These are phyloP conservation scores for Sophora flavescens DNA, from an alignment of 306 rosid genomes.

Conservation along the genomic window DNA sequence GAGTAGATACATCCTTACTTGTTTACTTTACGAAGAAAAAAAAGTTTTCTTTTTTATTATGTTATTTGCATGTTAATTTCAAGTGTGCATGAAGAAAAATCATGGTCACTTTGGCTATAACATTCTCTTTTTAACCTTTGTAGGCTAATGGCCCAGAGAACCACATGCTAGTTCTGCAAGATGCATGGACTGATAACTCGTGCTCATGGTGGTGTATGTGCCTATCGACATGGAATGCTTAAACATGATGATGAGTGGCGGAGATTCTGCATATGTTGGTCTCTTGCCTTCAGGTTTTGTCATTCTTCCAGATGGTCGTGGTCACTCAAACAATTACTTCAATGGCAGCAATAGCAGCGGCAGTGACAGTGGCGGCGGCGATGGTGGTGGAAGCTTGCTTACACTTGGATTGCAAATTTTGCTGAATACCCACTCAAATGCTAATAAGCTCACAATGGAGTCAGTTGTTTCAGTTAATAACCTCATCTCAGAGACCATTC, in stretches of 20 bases:
- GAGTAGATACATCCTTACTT: no score
- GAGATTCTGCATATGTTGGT: slow-evolving; percentile 70
- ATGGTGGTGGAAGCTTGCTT: slow-evolving; percentile 59
- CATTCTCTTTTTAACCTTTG: slow-evolving; percentile 8
- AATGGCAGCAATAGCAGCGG: not conserved
- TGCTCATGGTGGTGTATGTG: slow-evolving; percentile 81
- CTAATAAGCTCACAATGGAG: slow-evolving; percentile 69
- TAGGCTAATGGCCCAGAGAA: slow-evolving; percentile 59
- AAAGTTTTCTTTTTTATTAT: not conserved
- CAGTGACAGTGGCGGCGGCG: slow-evolving; percentile 1
- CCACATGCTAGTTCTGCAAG: slow-evolving; percentile 73
- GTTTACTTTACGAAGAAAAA: no score
- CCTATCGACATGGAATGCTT: slow-evolving; percentile 68
- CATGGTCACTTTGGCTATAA: not conserved
- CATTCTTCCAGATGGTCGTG: slow-evolving; percentile 64
- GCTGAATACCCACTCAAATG: slow-evolving; percentile 52
- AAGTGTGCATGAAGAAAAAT: not conserved
- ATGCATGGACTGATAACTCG: slow-evolving; percentile 72
- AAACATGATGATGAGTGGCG: slow-evolving; percentile 63
- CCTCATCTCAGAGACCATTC: slow-evolving; percentile 68
- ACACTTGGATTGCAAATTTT: slow-evolving; percentile 79
- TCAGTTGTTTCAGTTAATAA: slow-evolving; percentile 66
- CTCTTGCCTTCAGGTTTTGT: slow-evolving; percentile 84
- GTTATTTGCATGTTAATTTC: not conserved
- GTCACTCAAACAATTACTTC: slow-evolving; percentile 15